phyloP scores from a whole-genome alignment of 768 basidiomycete species.

The Sarcodon sp. region DNA sequence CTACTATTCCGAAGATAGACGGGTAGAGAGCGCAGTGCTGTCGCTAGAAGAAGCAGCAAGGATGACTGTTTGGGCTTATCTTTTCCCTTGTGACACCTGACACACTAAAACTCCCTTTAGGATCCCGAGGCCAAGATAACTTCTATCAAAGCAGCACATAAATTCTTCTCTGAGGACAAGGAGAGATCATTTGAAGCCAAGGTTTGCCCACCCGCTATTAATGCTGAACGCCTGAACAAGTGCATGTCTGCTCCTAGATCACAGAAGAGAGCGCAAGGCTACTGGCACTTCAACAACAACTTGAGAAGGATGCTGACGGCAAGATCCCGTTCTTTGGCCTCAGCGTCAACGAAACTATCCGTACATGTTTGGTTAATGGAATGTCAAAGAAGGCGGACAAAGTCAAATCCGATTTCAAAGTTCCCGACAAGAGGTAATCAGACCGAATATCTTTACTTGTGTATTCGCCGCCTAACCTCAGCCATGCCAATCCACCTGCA shows the following conservation, averaged over 20 bases:
- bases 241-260: conserved; percentile 44
- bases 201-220: conserved; percentile 25
- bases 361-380: conserved; percentile 61
- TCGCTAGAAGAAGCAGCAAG: conserved; percentile 70
- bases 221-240: neutral
- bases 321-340: conserved; percentile 72
- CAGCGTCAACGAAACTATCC: conserved; percentile 82
- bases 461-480: neutral
- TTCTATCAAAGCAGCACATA: conserved; percentile 72
- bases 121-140: conserved; percentile 60
- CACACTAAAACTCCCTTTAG: conserved; percentile 22
- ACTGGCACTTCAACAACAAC: conserved; percentile 70
- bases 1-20: conserved; percentile 94
- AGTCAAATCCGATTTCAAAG: conserved; percentile 80
- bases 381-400: conserved; percentile 85
- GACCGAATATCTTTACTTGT: conserved; percentile 1
- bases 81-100: neutral
- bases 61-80: conserved; percentile 26
- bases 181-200: conserved; percentile 85
- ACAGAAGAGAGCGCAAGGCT: conserved; percentile 76
- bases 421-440: conserved; percentile 83
- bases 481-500: conserved; percentile 16
- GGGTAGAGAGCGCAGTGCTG: conserved; percentile 87
- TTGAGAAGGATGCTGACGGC: conserved; percentile 76
- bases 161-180: conserved; percentile 92